Evolutionary conservation across 148 eudicot species (phyloP).

Genomic region (Pouteria glomerata): DNA sequence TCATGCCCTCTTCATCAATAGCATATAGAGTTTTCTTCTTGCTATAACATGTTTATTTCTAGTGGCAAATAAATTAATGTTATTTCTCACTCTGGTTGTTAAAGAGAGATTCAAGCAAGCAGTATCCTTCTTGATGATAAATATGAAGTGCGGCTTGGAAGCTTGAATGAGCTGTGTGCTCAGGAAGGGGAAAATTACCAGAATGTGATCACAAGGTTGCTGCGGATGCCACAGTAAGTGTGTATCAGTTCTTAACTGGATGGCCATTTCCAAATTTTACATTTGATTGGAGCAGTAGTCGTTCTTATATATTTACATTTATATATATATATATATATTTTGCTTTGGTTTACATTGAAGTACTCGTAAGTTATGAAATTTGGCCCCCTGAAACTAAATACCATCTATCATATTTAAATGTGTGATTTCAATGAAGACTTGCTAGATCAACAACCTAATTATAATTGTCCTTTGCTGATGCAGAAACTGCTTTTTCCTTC

Average conservation of each 20-base stretch:
- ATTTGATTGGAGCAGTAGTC: not conserved
- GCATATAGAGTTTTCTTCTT: not conserved
- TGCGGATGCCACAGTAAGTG: conserved; percentile 35
- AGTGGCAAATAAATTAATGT: not conserved
- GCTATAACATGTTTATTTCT: not conserved
- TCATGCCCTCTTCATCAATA: not conserved
- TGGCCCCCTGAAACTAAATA: not conserved
- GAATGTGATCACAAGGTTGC: conserved; percentile 27
- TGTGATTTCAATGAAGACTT: not conserved
- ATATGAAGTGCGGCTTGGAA: conserved; percentile 43
- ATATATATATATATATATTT: no score
- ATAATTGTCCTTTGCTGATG: not conserved
- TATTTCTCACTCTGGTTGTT: not conserved
- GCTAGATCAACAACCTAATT: not conserved
- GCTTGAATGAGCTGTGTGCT: conserved; percentile 31
- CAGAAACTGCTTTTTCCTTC: not conserved
- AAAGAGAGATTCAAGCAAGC: conserved; percentile 44
- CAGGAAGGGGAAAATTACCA: conserved; percentile 26
- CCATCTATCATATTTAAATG: not conserved
- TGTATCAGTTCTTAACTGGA: not conserved
- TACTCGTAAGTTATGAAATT: not conserved
- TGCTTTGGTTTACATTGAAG: no score
- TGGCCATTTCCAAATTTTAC: not conserved
- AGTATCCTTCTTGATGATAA: conserved; percentile 51
- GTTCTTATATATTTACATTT: not conserved